Conservation (phyloP, 2,329 filamentous ascomycete species). For the Venturiaceae sp. region DNA sequence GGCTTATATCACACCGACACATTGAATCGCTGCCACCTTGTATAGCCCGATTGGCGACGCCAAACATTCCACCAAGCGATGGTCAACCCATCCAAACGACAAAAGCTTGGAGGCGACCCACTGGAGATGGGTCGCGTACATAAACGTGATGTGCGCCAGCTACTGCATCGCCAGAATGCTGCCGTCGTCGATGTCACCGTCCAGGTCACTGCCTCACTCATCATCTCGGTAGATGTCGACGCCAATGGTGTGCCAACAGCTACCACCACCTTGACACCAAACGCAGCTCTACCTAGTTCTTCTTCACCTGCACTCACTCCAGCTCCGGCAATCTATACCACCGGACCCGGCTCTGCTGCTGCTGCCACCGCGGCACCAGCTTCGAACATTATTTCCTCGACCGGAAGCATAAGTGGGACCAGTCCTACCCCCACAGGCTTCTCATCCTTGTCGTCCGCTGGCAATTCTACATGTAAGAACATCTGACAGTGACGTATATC, state of each 20-base stretch:
- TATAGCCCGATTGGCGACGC: background rate
- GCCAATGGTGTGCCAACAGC: constrained; percentile 1
- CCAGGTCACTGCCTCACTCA: background rate
- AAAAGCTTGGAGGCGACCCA: background rate
- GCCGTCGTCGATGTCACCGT: background rate
- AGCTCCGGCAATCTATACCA: background rate
- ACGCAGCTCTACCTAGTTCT: background rate
- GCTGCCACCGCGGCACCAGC: background rate
- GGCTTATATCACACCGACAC: background rate
- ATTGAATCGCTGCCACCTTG: background rate
- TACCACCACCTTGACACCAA: background rate
- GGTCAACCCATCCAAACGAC: constrained; percentile 1
- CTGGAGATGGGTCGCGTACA: background rate
- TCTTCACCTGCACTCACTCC: background rate
- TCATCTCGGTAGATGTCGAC: background rate
- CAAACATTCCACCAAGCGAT: background rate
- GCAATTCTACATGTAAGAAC: background rate
- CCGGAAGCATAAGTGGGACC: background rate
- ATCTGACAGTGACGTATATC: background rate
- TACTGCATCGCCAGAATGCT: background rate
- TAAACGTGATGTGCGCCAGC: background rate
- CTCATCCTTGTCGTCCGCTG: background rate
- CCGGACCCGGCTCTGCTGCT: background rate
- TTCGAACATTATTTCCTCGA: background rate
- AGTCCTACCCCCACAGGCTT: background rate